phyloP scores from a whole-genome alignment of 306 rosid species.

The Cucumis sativus region DNA sequence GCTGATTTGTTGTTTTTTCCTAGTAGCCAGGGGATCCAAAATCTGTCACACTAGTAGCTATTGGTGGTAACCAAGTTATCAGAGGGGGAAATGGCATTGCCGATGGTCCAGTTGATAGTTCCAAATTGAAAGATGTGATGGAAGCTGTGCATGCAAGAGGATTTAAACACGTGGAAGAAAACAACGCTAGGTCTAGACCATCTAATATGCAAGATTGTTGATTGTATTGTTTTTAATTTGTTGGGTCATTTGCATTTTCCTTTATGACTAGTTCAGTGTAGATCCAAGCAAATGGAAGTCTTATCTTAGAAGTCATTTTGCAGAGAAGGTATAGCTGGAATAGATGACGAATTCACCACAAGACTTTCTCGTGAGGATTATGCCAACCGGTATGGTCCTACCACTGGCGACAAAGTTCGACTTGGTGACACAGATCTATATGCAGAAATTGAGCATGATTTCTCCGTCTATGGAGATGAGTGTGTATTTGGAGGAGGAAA shows the following conservation, averaged over 20 bases:
- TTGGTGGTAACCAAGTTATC: constrained; percentile 68
- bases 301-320: constrained; percentile 30
- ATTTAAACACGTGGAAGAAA: constrained; percentile 42
- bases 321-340: constrained; percentile 72
- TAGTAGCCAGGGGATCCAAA: constrained; percentile 80
- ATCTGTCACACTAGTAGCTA: constrained; percentile 60
- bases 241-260: constrained; percentile 7
- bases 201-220: constrained; percentile 9
- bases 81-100: constrained; percentile 74
- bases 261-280: constrained; percentile 4
- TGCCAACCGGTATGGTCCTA: constrained; percentile 82
- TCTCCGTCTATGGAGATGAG: constrained; percentile 74
- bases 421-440: constrained; percentile 82
- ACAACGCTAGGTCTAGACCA: constrained; percentile 42
- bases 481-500: constrained; percentile 95
- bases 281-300: constrained; percentile 9
- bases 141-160: constrained; percentile 30
- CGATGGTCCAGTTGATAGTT: constrained; percentile 47
- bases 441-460: constrained; percentile 80
- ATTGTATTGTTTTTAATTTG: constrained; percentile 8
- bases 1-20: constrained; percentile 13
- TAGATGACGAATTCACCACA: constrained; percentile 32
- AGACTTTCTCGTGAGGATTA: constrained; percentile 51
- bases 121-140: constrained; percentile 32
- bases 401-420: constrained; percentile 78